These are phyloP conservation scores for Trichophyton schoenleinii DNA, from an alignment of 2,329 filamentous ascomycete genomes.

Conservation along the genomic window DNA sequence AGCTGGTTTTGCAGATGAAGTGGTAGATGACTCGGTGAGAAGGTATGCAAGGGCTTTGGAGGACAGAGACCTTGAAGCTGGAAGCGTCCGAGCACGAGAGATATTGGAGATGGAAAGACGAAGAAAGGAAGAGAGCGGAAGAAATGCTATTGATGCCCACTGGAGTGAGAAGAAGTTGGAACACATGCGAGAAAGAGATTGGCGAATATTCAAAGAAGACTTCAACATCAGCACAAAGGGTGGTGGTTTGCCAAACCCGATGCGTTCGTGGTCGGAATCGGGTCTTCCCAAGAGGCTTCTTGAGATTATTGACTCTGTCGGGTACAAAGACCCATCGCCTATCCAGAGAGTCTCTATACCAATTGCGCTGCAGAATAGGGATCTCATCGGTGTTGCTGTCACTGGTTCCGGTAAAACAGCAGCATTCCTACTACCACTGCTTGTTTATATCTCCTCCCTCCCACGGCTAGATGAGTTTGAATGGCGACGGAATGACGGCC, in stretches of 20 bases:
- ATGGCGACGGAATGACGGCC: slow-evolving; percentile 80
- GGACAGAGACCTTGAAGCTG: slow-evolving; percentile 62
- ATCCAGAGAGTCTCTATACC: slow-evolving; percentile 93
- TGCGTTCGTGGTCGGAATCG: slow-evolving; percentile 88
- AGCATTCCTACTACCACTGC: slow-evolving; percentile 77
- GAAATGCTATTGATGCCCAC: slow-evolving; percentile 73
- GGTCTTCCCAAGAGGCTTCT: slow-evolving; percentile 63
- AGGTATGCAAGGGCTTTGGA: slow-evolving; percentile 57
- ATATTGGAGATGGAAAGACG: slow-evolving; percentile 76
- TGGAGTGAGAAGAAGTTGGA: slow-evolving; percentile 89
- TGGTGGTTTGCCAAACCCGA: slow-evolving; percentile 81
- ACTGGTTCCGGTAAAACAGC: slow-evolving; percentile 98
- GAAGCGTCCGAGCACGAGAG: slow-evolving; percentile 60
- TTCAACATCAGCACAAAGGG: slow-evolving; percentile 95
- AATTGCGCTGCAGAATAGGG: slow-evolving; percentile 79
- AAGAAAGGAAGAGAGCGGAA: slow-evolving; percentile 57
- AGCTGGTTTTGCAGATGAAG: slow-evolving; percentile 52
- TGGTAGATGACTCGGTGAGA: slow-evolving; percentile 38
- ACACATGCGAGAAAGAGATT: slow-evolving; percentile 94
- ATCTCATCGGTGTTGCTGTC: slow-evolving; percentile 95
- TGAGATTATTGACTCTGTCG: slow-evolving; percentile 69
- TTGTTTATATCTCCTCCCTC: slow-evolving; percentile 88
- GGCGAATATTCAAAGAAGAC: slow-evolving; percentile 99
- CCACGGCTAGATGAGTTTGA: slow-evolving; percentile 72
- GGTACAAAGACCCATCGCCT: slow-evolving; percentile 81